Evolutionary conservation across 164 flowering plant species (phyloP).

Genomic region (Nymphaea colorata): DNA sequence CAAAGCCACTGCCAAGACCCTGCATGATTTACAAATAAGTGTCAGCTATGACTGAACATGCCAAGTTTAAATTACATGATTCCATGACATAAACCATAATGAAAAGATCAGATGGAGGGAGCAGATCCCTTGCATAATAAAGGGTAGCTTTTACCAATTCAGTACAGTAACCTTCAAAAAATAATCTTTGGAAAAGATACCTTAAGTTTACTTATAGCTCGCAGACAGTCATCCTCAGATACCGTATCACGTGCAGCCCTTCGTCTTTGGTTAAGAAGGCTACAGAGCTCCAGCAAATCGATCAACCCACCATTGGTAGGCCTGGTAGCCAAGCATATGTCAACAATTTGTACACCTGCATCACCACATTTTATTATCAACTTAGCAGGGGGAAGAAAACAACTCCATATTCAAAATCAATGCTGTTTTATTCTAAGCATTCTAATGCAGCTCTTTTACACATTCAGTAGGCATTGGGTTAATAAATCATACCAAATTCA

Average conservation of each 20-base stretch:
- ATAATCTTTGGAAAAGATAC: slow-evolving; percentile 24
- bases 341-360: slow-evolving; percentile 94
- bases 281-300: slow-evolving; percentile 76
- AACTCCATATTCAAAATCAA: no score
- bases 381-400: slow-evolving; percentile 3
- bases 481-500: no score
- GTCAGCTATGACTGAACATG: neutral
- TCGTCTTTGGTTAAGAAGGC: slow-evolving; percentile 61
- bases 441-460: no score
- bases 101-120: neutral
- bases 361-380: slow-evolving; percentile 18
- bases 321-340: slow-evolving; percentile 91
- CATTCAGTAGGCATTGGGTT: no score
- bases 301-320: slow-evolving; percentile 89
- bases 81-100: neutral
- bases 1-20: slow-evolving; percentile 89
- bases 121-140: neutral
- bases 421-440: no score
- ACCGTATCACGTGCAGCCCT: slow-evolving; percentile 79
- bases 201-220: slow-evolving; percentile 93
- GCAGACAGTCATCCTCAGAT: slow-evolving; percentile 93
- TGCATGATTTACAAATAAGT: slow-evolving; percentile 12
- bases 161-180: neutral
- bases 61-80: no score
- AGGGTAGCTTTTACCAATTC: neutral